These are phyloP conservation scores for Phanerochaete carnosa DNA, from an alignment of 768 basidiomycete species.

Conservation along the genomic window DNA sequence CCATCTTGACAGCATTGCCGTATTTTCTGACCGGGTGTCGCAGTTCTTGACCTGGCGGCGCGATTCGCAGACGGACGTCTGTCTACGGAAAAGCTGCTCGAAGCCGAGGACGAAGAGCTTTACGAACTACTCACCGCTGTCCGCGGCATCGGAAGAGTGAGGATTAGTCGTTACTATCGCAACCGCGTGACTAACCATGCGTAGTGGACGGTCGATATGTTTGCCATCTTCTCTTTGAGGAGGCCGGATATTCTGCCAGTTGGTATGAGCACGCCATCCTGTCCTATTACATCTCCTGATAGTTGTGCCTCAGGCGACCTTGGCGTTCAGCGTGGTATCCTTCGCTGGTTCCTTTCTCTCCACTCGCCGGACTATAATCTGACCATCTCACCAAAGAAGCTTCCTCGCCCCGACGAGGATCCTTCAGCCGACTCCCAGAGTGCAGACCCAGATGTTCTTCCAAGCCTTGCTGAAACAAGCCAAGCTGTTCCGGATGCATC, in stretches of 20 bases:
- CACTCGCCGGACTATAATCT: slow-evolving; percentile 51
- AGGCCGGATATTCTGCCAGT: slow-evolving; percentile 79
- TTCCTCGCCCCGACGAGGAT: slow-evolving; percentile 22
- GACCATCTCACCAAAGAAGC: slow-evolving; percentile 50
- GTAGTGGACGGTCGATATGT: slow-evolving; percentile 74
- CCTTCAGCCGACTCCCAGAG: slow-evolving; percentile 4
- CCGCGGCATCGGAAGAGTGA: slow-evolving; percentile 72
- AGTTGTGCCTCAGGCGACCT: slow-evolving; percentile 57
- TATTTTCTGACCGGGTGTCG: neutral
- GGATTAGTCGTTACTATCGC: no score
- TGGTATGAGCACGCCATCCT: slow-evolving; percentile 32
- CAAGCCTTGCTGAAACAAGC: neutral
- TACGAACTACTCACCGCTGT: slow-evolving; percentile 73
- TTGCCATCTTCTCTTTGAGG: slow-evolving; percentile 82
- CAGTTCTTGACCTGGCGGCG: slow-evolving; percentile 76
- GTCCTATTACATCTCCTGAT: slow-evolving; percentile 2
- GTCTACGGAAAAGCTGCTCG: slow-evolving; percentile 65
- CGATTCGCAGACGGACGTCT: slow-evolving; percentile 81
- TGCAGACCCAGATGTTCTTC: slow-evolving; percentile 2
- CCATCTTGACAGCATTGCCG: neutral
- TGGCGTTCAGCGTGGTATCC: slow-evolving; percentile 74
- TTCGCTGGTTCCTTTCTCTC: slow-evolving; percentile 64
- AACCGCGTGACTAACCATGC: slow-evolving; percentile 7
- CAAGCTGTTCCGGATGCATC: slow-evolving; percentile 12
- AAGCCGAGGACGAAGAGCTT: slow-evolving; percentile 75